Conservation (phyloP, 192 early-diverging fungal genomes). For the Coemansia sp. region DNA sequence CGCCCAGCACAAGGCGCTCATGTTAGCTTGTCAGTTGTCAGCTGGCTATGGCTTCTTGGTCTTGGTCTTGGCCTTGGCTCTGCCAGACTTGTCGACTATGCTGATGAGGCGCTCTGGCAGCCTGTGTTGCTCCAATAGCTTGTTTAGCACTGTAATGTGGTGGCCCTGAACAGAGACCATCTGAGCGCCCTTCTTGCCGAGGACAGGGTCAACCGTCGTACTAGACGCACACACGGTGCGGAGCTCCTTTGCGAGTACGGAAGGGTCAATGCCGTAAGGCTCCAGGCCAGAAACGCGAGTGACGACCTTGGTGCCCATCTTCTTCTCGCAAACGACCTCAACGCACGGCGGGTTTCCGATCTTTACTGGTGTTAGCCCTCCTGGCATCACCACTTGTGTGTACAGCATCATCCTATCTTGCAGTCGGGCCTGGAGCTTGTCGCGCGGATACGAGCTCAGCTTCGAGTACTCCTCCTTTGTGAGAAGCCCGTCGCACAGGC, state of each 20-base stretch:
- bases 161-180: conserved; percentile 49
- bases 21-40: neutral
- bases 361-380: conserved; percentile 10
- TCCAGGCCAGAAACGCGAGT: conserved; percentile 45
- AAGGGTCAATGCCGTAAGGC: conserved; percentile 34
- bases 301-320: conserved; percentile 50
- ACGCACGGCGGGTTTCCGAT: conserved; percentile 27
- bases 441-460: conserved; percentile 55
- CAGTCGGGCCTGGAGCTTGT: conserved; percentile 54
- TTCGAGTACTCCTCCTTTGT: conserved; percentile 65
- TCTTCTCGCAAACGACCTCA: conserved; percentile 42
- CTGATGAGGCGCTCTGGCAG: conserved; percentile 27
- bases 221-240: conserved; percentile 42
- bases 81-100: conserved; percentile 38
- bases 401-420: conserved; percentile 50
- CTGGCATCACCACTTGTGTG: conserved; percentile 31
- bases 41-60: conserved; percentile 8
- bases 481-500: conserved; percentile 63
- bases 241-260: conserved; percentile 38
- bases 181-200: conserved; percentile 29
- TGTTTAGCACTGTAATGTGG: conserved; percentile 28
- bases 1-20: neutral
- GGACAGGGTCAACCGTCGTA: conserved; percentile 34
- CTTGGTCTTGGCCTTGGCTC: conserved; percentile 42
- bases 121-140: conserved; percentile 30